Evolutionary conservation across 2,329 filamentous ascomycete genomes (phyloP), one percentile per base, ranked within the genome.

Genomic region (Teratosphaeria destructans): DNA sequence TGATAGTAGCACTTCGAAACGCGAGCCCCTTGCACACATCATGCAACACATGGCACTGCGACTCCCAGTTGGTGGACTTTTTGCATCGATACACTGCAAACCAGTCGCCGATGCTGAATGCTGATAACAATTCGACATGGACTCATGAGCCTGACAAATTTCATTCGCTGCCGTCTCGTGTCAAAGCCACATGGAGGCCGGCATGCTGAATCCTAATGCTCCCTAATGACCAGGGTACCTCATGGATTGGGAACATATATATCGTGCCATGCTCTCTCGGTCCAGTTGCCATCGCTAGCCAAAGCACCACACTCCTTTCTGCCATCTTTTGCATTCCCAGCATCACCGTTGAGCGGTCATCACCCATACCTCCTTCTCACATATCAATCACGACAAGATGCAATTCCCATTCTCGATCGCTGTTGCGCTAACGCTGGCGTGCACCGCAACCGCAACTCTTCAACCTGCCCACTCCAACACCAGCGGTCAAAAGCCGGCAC

Each of bases 401-500:
- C 62, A 59, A 34, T 53, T 60, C 57, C 37, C 57, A 35, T 12
- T 56, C 47, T 19, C 61, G 29, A 49, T 61, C 52, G 59, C 57
- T 54, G 39, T 64, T 16, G 60, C 61, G 56, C 57, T 49, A n/a
- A 62, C 59, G 59, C 64, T 67, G 59, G 60, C 62, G 47, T 60
- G 58, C 55, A 63, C 67, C 53, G 64, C 67, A 32, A 67, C 65
- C 27, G 72, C 73, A 34, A 75, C 73, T 8, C 71, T 75, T 54
- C 64, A 70, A 60, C 73, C 73, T 12, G 71, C 71, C 19, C 67
- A 60, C 43, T 73, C 72, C 23, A 75, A 76, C 66, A 73, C 72
- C 34, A 73, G 74, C 57, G 67, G 65, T 63, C 67, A 69, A 59
- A 68, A 65, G 60, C 73, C 71, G 37, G 61, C 64, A 59, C 57